phyloP scores from a whole-genome alignment of 2,329 filamentous ascomycete genomes.

The Colletotrichum lini region DNA sequence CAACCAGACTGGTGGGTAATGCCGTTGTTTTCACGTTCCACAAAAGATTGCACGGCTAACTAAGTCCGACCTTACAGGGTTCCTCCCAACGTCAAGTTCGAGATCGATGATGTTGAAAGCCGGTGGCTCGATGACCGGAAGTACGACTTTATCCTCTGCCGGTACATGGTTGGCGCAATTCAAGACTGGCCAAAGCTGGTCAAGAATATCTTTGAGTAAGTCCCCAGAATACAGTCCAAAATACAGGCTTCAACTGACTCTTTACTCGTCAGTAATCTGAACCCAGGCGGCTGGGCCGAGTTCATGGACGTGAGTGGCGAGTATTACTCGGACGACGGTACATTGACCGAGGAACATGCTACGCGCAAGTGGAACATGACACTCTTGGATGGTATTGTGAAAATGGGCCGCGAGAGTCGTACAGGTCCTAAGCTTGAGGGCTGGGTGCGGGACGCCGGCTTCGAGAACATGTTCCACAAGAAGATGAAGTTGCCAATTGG shows the following conservation, averaged over 20 bases:
- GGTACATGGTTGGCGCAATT: slow-evolving; percentile 29
- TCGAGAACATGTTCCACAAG: slow-evolving; percentile 51
- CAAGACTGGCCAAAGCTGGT: slow-evolving; percentile 23
- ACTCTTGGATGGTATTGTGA: slow-evolving; percentile 44
- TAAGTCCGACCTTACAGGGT: slow-evolving; percentile 49
- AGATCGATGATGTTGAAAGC: slow-evolving; percentile 75
- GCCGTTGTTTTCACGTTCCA: too few relatives aligned
- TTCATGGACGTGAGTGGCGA: slow-evolving; percentile 45
- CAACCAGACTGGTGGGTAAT: too few relatives aligned
- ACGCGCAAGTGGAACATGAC: slow-evolving; percentile 39
- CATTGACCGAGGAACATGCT: slow-evolving; percentile 23
- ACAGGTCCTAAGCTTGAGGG: slow-evolving; percentile 47
- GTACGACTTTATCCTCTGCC: slow-evolving; percentile 52
- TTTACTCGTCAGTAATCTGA: background rate
- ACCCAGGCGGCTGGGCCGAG: slow-evolving; percentile 52
- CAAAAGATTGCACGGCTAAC: too few relatives aligned
- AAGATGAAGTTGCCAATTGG: slow-evolving; percentile 52
- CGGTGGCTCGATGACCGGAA: slow-evolving; percentile 54
- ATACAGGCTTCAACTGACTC: background rate
- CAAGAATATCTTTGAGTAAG: slow-evolving; percentile 20
- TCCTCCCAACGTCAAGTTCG: slow-evolving; percentile 75
- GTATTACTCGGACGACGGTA: slow-evolving; percentile 46
- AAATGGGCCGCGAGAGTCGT: slow-evolving; percentile 48
- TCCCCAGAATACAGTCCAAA: too few relatives aligned
- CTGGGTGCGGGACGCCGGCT: slow-evolving; percentile 55